A percentile compares a stretch with the other conserved stretches of the same genome.
phyloP scores from a whole-genome alignment of 371 early-diverging fungal species.

The Mucor ambiguus region DNA sequence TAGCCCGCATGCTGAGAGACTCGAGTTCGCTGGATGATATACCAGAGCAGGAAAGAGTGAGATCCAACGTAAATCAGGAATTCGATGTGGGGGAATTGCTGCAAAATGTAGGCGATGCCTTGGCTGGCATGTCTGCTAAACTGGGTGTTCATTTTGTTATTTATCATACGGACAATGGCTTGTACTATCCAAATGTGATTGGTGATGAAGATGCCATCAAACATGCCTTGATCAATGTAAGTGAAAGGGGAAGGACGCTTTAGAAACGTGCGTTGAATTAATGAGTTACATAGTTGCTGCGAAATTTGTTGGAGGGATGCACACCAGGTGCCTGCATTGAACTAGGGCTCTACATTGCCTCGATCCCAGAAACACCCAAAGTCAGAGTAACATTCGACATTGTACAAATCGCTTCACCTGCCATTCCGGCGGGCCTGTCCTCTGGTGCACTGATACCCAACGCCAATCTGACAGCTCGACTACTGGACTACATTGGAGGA shows the following conservation, averaged over 20 bases:
- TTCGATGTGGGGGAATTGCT: conserved; percentile 67
- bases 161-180: conserved; percentile 58
- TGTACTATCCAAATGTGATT: conserved; percentile 57
- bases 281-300: conserved; percentile 47
- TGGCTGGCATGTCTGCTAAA: conserved; percentile 63
- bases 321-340: conserved; percentile 66
- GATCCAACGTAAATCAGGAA: conserved; percentile 23
- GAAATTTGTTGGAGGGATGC: conserved; percentile 59
- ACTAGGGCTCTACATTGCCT: conserved; percentile 48
- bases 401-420: conserved; percentile 47
- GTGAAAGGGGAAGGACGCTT: not conserved
- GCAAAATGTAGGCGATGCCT: conserved; percentile 65
- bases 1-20: conserved; percentile 24
- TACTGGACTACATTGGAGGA: conserved; percentile 55
- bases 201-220: conserved; percentile 62
- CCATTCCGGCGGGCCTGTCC: conserved; percentile 34
- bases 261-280: not conserved
- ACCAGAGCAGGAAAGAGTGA: conserved; percentile 12
- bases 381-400: conserved; percentile 56
- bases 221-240: conserved; percentile 62
- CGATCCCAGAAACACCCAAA: conserved; percentile 26
- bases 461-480: conserved; percentile 52
- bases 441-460: conserved; percentile 40
- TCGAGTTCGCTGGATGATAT: not conserved
- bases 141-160: conserved; percentile 62